These are phyloP conservation scores for Akanthomyces dipterigenus DNA, from an alignment of 2,329 filamentous ascomycete species.

Conservation along the genomic window DNA sequence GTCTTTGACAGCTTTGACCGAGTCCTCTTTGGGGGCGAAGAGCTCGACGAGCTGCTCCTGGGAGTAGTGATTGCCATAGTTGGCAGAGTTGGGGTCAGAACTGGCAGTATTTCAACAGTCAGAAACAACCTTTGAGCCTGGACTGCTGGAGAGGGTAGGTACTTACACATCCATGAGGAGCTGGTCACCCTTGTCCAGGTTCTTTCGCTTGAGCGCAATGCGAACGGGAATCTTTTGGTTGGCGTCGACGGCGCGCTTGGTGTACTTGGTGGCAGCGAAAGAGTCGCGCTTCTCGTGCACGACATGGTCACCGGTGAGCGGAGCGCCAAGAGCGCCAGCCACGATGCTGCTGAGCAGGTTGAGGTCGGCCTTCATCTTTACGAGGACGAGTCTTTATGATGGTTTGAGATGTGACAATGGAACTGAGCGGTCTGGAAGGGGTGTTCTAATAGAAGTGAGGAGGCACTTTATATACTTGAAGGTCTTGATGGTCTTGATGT, in stretches of 20 bases:
- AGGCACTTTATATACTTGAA: too few species aligned
- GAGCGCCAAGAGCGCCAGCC: slow-evolving; percentile 13
- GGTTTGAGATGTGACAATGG: too few species aligned
- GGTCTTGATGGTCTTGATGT: too few species aligned
- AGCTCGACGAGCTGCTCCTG: not conserved
- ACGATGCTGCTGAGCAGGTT: slow-evolving; percentile 15
- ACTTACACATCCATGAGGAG: slow-evolving; percentile 33
- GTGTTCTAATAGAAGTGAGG: too few species aligned
- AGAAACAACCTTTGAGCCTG: too few species aligned
- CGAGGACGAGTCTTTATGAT: too few species aligned
- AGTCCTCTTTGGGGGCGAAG: slow-evolving; percentile 23
- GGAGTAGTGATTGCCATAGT: slow-evolving; percentile 5
- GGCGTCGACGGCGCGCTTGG: slow-evolving; percentile 12
- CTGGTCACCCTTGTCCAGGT: slow-evolving; percentile 38
- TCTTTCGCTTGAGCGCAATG: slow-evolving; percentile 38
- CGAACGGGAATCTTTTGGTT: slow-evolving; percentile 25
- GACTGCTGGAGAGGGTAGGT: too few species aligned
- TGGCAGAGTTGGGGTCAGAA: not conserved
- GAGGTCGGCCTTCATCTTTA: too few species aligned
- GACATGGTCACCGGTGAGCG: slow-evolving; percentile 18
- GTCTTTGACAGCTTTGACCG: slow-evolving; percentile 40
- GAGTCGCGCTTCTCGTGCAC: slow-evolving; percentile 22
- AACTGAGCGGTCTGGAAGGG: too few species aligned
- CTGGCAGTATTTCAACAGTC: too few species aligned
- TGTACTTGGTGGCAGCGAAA: slow-evolving; percentile 21